Percentiles rank a stretch among this genome's conserved stretches.
Conservation (phyloP, 768 basidiomycete species). For the Leucocoprinus leucothites region DNA sequence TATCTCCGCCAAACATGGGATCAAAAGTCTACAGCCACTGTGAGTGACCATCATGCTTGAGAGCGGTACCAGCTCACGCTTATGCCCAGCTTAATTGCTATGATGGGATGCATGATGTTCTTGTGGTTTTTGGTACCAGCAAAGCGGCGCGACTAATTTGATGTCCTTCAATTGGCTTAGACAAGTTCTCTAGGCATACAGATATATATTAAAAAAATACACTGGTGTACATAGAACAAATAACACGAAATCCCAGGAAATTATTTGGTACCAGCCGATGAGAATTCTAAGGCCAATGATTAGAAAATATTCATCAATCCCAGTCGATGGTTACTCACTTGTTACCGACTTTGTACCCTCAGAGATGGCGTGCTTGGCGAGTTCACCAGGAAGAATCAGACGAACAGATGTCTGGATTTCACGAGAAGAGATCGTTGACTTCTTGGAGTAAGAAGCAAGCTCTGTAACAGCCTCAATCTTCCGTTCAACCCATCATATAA, state of each 20-base stretch:
- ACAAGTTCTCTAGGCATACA: background rate
- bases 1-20: conserved; percentile 60
- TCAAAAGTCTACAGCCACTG: conserved; percentile 61
- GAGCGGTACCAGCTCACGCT: background rate
- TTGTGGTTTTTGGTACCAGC: conserved; percentile 52
- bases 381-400: conserved; percentile 93
- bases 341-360: conserved; percentile 73
- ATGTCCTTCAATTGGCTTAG: background rate
- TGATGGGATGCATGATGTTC: conserved; percentile 58
- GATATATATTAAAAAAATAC: conserved; percentile 15
- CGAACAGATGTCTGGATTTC: conserved; percentile 98
- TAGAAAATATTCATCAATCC: background rate
- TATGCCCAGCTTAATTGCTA: conserved; percentile 45
- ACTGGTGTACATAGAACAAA: conserved; percentile 14
- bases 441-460: conserved; percentile 97
- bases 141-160: background rate
- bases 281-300: conserved; percentile 14
- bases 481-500: too few relatives aligned
- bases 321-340: conserved; percentile 33
- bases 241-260: background rate
- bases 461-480: conserved; percentile 43
- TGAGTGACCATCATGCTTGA: conserved; percentile 27
- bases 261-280: conserved; percentile 19
- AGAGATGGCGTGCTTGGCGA: conserved; percentile 98
- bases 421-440: conserved; percentile 98